These are phyloP conservation scores for Fusarium pseudocircinatum DNA, from an alignment of 2,329 filamentous ascomycete species.

Conservation along the genomic window DNA sequence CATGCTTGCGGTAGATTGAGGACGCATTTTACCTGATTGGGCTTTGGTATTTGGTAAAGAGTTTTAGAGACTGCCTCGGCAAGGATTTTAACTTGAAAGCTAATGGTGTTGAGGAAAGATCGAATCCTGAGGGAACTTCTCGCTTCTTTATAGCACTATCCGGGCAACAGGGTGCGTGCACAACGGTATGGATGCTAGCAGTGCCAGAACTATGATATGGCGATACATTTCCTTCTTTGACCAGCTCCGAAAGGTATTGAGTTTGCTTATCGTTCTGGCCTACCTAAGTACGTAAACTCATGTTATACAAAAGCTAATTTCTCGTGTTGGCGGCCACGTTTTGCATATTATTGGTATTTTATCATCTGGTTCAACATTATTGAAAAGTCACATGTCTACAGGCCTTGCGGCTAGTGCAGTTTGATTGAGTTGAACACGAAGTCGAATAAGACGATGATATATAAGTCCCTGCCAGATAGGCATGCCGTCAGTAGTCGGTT, in stretches of 20 bases:
- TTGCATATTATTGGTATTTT: background rate
- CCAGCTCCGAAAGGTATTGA: background rate
- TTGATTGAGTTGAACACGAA: background rate
- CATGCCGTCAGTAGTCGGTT: background rate
- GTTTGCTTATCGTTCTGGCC: background rate
- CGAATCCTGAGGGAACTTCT: background rate
- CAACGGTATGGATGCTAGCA: background rate
- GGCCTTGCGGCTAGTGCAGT: background rate
- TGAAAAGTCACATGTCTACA: too few species aligned
- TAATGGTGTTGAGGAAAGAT: background rate
- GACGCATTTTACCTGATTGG: background rate
- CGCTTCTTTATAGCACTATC: background rate
- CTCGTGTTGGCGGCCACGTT: background rate
- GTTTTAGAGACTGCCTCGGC: rapidly evolving
- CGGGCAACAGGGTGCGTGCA: background rate
- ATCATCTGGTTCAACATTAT: too few species aligned
- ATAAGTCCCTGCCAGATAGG: background rate
- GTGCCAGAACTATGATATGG: background rate
- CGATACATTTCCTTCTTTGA: background rate
- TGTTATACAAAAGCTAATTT: background rate
- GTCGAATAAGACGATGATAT: background rate
- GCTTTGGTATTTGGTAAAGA: background rate
- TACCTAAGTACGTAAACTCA: background rate
- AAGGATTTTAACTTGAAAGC: background rate
- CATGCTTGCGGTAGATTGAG: background rate